Evolutionary conservation across 805 yeast species (phyloP).

Genomic region (Saturnispora bothae): DNA sequence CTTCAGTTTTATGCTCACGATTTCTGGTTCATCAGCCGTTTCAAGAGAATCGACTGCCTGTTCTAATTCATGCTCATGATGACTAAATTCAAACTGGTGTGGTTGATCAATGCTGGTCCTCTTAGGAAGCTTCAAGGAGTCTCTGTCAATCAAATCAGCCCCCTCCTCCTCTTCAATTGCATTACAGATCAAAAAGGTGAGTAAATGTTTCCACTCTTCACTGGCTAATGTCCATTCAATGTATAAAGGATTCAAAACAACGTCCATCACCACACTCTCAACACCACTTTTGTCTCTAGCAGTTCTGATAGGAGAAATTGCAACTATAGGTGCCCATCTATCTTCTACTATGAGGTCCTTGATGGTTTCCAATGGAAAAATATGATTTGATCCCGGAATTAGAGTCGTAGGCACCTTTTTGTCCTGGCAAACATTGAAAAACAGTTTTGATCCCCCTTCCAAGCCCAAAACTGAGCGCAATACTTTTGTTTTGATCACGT

Average conservation of each 20-base stretch:
- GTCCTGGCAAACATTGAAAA: constrained; percentile 69
- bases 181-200: constrained; percentile 79
- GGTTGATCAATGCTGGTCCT: constrained; percentile 70
- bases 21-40: too few relatives aligned
- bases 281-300: constrained; percentile 67
- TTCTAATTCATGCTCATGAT: neutral
- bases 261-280: constrained; percentile 60
- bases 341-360: too few relatives aligned
- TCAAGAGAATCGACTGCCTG: too few relatives aligned
- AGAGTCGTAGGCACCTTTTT: constrained; percentile 41
- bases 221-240: constrained; percentile 47
- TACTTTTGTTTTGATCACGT: constrained; percentile 60
- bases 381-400: constrained; percentile 1
- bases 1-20: too few relatives aligned
- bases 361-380: too few relatives aligned
- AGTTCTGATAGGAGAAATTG: constrained; percentile 39
- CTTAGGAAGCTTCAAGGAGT: constrained; percentile 53
- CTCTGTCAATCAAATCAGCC: constrained; percentile 43
- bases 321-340: constrained; percentile 12
- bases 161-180: constrained; percentile 44
- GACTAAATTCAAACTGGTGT: constrained; percentile 23
- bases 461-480: constrained; percentile 24
- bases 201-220: constrained; percentile 47
- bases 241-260: constrained; percentile 59
- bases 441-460: constrained; percentile 47